Conservation (phyloP, 345 rosid species). For the Citrus sp. region DNA sequence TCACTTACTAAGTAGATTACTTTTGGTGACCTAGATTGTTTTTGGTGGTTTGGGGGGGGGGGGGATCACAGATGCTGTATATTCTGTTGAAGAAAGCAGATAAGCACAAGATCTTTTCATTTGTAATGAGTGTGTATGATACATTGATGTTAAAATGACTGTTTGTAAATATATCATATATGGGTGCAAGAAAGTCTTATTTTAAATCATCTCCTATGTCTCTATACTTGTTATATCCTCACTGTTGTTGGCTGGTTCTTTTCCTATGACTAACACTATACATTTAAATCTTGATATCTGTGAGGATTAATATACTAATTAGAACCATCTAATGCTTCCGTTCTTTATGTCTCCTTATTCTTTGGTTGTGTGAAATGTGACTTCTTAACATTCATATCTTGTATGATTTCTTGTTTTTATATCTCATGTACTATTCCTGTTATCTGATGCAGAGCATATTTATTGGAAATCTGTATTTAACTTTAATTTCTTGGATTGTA, state of each 20-base stretch:
- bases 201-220: neutral
- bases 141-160: neutral
- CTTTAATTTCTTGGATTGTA: neutral
- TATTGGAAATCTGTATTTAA: neutral
- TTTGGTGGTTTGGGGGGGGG: too few relatives aligned
- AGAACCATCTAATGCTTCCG: neutral
- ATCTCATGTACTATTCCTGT: neutral
- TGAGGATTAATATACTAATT: neutral
- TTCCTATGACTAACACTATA: neutral
- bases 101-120: neutral
- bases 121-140: neutral
- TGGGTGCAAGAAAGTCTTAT: neutral
- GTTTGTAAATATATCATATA: neutral
- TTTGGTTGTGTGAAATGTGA: neutral
- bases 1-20: neutral
- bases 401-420: neutral
- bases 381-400: conserved; percentile 2
- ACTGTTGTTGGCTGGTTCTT: neutral
- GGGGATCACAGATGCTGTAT: neutral
- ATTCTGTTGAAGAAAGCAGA: neutral
- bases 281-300: neutral
- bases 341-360: neutral
- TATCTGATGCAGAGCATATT: neutral
- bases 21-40: neutral
- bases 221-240: neutral